These are phyloP conservation scores for Candida multigemmis DNA, from an alignment of 805 yeast genomes.

Conservation along the genomic window DNA sequence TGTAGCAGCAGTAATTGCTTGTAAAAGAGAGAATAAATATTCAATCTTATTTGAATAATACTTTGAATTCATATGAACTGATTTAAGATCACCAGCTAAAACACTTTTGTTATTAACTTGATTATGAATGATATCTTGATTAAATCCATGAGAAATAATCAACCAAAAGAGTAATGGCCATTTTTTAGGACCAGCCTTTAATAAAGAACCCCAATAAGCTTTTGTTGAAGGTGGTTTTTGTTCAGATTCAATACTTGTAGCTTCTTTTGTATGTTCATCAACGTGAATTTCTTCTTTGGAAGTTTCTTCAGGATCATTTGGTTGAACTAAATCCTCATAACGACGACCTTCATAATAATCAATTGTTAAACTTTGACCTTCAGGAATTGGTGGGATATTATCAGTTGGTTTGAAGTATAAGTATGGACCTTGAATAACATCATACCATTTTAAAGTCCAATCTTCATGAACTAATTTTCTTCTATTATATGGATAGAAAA, in stretches of 20 bases:
- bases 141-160: constrained; percentile 49
- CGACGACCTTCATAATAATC: constrained; percentile 64
- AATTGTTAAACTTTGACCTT: constrained; percentile 42
- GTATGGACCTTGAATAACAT: constrained; percentile 47
- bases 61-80: constrained; percentile 50
- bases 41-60: constrained; percentile 66
- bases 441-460: constrained; percentile 56
- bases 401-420: constrained; percentile 46
- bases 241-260: constrained; percentile 3
- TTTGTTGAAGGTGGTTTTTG: constrained; percentile 23
- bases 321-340: constrained; percentile 12
- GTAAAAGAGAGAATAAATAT: constrained; percentile 57
- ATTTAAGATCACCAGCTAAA: constrained; percentile 37
- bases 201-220: constrained; percentile 30
- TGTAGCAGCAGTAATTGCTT: constrained; percentile 66
- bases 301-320: constrained; percentile 4
- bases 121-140: constrained; percentile 48
- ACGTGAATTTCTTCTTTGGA: constrained; percentile 5
- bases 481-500: constrained; percentile 52
- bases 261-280: constrained; percentile 4
- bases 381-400: constrained; percentile 60
- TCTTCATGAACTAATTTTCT: constrained; percentile 55
- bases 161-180: constrained; percentile 49
- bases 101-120: constrained; percentile 33
- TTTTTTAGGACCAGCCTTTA: constrained; percentile 36